phyloP scores from a whole-genome alignment of 257 asterid genomes.

The Ligustrum vulgare region DNA sequence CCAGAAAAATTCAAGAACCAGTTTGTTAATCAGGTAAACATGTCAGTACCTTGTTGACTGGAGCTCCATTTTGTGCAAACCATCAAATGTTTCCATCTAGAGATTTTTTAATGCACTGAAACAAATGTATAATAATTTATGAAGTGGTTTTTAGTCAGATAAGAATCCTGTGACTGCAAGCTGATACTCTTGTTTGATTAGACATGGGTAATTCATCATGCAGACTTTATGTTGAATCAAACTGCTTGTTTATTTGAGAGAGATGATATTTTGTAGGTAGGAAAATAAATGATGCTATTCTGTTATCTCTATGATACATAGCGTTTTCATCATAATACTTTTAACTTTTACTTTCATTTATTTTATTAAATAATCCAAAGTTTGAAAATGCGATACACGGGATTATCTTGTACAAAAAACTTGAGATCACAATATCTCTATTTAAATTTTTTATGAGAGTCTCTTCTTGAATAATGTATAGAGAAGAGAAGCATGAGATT shows the following conservation, averaged over 20 bases:
- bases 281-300: neutral
- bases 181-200: too few species aligned
- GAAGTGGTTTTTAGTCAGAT: neutral
- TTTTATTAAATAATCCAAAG: too few species aligned
- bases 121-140: neutral
- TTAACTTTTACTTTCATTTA: too few species aligned
- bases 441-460: neutral
- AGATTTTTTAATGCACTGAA: neutral
- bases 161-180: neutral
- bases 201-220: too few species aligned
- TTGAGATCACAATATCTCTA: neutral
- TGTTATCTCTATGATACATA: too few species aligned
- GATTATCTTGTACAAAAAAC: neutral
- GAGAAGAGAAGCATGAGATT: neutral
- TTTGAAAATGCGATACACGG: neutral
- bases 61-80: neutral
- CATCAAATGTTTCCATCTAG: neutral
- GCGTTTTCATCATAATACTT: too few species aligned
- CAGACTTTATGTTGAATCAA: too few species aligned
- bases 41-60: neutral
- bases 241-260: too few species aligned
- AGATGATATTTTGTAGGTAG: neutral
- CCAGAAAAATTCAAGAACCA: constrained; percentile 96
- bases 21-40: constrained; percentile 73
- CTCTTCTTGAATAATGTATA: neutral